Conservation (phyloP, 192 early-diverging fungal genomes). For the Paraglomus brasilianum region DNA sequence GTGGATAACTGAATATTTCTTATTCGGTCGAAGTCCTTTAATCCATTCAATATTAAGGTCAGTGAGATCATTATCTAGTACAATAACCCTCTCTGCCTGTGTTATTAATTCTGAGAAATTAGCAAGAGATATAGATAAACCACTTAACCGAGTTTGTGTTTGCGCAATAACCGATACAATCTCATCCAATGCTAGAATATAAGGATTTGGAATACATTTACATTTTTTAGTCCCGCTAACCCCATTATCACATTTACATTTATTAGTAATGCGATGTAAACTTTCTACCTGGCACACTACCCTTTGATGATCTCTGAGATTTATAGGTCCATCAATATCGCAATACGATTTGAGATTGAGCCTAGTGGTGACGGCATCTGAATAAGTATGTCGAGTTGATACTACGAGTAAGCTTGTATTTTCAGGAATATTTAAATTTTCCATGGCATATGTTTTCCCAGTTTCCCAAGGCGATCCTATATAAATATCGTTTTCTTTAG, state of each 20-base stretch:
- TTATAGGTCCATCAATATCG: slow-evolving; percentile 26
- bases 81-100: slow-evolving; percentile 11
- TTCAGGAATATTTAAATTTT: slow-evolving; percentile 13
- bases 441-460: slow-evolving; percentile 14
- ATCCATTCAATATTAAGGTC: slow-evolving; percentile 4
- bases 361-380: slow-evolving; percentile 19
- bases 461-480: slow-evolving; percentile 12
- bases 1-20: slow-evolving; percentile 9
- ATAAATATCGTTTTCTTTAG: slow-evolving; percentile 24
- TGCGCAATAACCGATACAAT: slow-evolving; percentile 11
- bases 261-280: slow-evolving; percentile 18
- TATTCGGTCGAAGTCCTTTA: background rate
- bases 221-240: slow-evolving; percentile 9
- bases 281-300: slow-evolving; percentile 21
- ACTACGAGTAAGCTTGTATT: slow-evolving; percentile 5
- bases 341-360: slow-evolving; percentile 22
- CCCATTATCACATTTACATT: slow-evolving; percentile 19
- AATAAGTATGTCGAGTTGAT: slow-evolving; percentile 2
- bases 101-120: slow-evolving; percentile 18
- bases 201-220: slow-evolving; percentile 8
- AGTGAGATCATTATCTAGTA: slow-evolving; percentile 19
- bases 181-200: slow-evolving; percentile 13
- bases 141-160: slow-evolving; percentile 2
- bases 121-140: slow-evolving; percentile 12
- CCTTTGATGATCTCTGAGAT: slow-evolving; percentile 15